Conservation (phyloP, 352 stramenopile genomes). For the Salisapilia sapeloensis region DNA sequence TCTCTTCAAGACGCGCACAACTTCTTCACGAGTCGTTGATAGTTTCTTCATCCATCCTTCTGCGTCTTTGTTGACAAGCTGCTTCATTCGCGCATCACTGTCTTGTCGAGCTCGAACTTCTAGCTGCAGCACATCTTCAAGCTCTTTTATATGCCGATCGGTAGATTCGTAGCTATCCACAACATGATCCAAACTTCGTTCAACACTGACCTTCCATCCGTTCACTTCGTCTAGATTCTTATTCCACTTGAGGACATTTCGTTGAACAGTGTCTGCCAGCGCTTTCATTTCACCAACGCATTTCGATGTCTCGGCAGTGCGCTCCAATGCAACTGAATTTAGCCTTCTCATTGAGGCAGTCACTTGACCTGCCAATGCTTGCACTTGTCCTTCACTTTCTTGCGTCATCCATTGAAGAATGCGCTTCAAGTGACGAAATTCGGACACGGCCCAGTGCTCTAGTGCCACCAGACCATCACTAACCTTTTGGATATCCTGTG, state of each 20-base stretch:
- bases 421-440: constrained; percentile 31
- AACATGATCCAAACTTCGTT: too few relatives aligned
- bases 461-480: constrained; percentile 39
- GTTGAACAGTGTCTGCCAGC: too few relatives aligned
- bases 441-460: constrained; percentile 31
- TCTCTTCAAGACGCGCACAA: too few relatives aligned
- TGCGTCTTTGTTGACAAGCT: constrained; percentile 18
- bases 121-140: constrained; percentile 45
- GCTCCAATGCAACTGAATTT: too few relatives aligned
- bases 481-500: constrained; percentile 28
- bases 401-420: constrained; percentile 18
- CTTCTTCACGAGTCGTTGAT: constrained; percentile 10
- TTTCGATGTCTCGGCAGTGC: too few relatives aligned
- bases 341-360: constrained; percentile 8
- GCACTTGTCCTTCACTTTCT: constrained; percentile 18
- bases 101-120: constrained; percentile 44
- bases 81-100: constrained; percentile 27
- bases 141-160: too few relatives aligned
- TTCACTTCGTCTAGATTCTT: too few relatives aligned
- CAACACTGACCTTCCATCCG: too few relatives aligned
- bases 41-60: constrained; percentile 16
- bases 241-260: too few relatives aligned
- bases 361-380: constrained; percentile 17
- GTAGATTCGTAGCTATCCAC: too few relatives aligned
- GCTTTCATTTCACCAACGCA: too few relatives aligned